Conservation (phyloP, 2,329 filamentous ascomycete species). For the Neofusicoccum sp. region DNA sequence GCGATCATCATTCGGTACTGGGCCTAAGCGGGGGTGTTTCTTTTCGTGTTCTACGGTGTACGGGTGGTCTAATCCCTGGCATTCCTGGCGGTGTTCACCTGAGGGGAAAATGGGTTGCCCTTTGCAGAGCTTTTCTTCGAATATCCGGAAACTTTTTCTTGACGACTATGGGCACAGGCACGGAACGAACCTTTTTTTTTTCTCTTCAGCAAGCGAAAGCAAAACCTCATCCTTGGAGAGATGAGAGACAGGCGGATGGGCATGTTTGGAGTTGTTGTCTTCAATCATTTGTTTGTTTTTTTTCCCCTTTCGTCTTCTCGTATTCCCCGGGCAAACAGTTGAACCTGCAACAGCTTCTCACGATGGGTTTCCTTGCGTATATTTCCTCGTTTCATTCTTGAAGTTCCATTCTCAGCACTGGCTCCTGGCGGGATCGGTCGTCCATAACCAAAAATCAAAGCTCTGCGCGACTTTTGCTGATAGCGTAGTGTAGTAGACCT, state of each 20-base stretch:
- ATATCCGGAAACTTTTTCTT: background rate
- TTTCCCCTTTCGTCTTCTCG: background rate
- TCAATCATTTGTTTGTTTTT: background rate
- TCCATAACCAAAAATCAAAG: constrained; percentile 2
- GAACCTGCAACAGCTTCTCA: background rate
- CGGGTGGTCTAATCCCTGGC: constrained; percentile 10
- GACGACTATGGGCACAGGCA: constrained; percentile 4
- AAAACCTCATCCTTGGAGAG: constrained; percentile 6
- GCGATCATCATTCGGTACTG: constrained; percentile 1
- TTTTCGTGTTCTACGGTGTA: background rate
- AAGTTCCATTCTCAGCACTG: background rate
- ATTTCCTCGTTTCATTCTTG: background rate
- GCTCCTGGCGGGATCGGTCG: background rate
- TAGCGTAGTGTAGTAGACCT: background rate
- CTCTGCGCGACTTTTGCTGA: background rate
- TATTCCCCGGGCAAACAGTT: constrained; percentile 5
- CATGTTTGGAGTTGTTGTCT: constrained; percentile 5
- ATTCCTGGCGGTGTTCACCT: constrained; percentile 14
- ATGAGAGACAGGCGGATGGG: constrained; percentile 1
- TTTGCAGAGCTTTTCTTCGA: background rate
- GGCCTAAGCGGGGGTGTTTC: background rate
- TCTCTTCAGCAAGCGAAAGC: background rate
- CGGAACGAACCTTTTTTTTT: constrained; percentile 6
- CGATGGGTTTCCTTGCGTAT: background rate
- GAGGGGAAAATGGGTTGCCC: background rate